Conservation (phyloP, 2,329 filamentous ascomycete genomes). For the Knoxdaviesia capensis region DNA sequence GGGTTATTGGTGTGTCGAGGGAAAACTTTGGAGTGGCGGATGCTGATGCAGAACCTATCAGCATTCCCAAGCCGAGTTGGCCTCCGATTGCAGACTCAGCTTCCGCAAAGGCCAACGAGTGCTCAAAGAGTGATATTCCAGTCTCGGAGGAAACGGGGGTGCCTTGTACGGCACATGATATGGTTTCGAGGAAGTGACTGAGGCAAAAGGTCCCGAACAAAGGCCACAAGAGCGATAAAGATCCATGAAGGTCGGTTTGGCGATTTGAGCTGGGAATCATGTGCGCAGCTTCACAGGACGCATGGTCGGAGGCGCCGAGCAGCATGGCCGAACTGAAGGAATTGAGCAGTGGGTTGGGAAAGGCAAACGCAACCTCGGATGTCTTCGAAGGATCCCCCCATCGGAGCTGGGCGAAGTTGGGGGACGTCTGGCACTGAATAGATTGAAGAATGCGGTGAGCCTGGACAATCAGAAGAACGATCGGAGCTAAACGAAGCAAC, state of each 20-base stretch:
- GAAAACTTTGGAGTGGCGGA: slow-evolving; percentile 4
- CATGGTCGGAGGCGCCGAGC: slow-evolving; percentile 51
- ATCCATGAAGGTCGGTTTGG: slow-evolving; percentile 45
- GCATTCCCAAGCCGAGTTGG: slow-evolving; percentile 49
- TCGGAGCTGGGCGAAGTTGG: slow-evolving; percentile 46
- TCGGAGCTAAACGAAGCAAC: slow-evolving; percentile 48
- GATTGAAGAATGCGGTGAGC: slow-evolving; percentile 55
- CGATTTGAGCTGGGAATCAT: slow-evolving; percentile 32
- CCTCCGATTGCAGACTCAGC: slow-evolving; percentile 74
- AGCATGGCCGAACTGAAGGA: slow-evolving; percentile 50
- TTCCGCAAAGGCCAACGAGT: slow-evolving; percentile 88
- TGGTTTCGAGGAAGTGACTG: slow-evolving; percentile 75
- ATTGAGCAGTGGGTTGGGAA: slow-evolving; percentile 51
- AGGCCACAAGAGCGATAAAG: slow-evolving; percentile 57
- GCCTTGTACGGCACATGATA: slow-evolving; percentile 76
- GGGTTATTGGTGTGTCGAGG: slow-evolving; percentile 26
- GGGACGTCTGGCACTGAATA: slow-evolving; percentile 79
- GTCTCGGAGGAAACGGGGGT: slow-evolving; percentile 64
- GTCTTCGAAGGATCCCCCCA: slow-evolving; percentile 47
- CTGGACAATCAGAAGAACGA: slow-evolving; percentile 49
- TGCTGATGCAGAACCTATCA: slow-evolving; percentile 7
- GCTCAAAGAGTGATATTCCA: slow-evolving; percentile 91
- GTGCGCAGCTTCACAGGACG: slow-evolving; percentile 53
- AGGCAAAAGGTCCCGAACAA: slow-evolving; percentile 49
- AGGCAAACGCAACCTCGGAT: slow-evolving; percentile 48